These are phyloP conservation scores for Rhododendron henanense DNA, from an alignment of 148 eudicot species.

Conservation along the genomic window DNA sequence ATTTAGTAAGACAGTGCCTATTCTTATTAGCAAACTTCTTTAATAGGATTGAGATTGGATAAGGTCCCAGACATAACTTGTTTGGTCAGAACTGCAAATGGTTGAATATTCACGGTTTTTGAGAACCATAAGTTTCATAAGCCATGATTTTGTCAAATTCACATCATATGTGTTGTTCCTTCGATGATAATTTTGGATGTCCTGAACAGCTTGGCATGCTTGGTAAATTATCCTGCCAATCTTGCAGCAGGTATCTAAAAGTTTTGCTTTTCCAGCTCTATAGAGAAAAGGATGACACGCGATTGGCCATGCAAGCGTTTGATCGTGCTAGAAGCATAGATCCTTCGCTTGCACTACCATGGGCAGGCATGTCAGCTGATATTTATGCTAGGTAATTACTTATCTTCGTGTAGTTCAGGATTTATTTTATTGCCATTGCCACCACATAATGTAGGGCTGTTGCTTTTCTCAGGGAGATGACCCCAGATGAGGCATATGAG, in stretches of 20 bases:
- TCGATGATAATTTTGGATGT: not conserved
- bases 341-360: conserved; percentile 95
- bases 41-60: not conserved
- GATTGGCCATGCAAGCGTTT: conserved; percentile 80
- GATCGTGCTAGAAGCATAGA: conserved; percentile 98
- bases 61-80: not conserved
- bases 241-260: conserved; percentile 14
- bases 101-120: not conserved
- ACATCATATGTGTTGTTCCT: not conserved
- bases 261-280: conserved; percentile 56
- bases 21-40: not conserved
- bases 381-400: conserved; percentile 47
- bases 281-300: conserved; percentile 59
- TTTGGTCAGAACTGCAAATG: not conserved
- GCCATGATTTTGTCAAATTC: not conserved
- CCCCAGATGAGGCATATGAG: conserved; percentile 84
- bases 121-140: not conserved
- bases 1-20: not conserved
- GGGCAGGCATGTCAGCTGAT: conserved; percentile 99
- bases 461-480: conserved; percentile 44
- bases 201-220: not conserved
- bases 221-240: conserved; percentile 11
- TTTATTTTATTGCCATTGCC: not conserved
- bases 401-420: not conserved
- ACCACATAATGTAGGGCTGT: not conserved